Conservation (phyloP, 345 rosid species). For the Trapa bicornis region DNA sequence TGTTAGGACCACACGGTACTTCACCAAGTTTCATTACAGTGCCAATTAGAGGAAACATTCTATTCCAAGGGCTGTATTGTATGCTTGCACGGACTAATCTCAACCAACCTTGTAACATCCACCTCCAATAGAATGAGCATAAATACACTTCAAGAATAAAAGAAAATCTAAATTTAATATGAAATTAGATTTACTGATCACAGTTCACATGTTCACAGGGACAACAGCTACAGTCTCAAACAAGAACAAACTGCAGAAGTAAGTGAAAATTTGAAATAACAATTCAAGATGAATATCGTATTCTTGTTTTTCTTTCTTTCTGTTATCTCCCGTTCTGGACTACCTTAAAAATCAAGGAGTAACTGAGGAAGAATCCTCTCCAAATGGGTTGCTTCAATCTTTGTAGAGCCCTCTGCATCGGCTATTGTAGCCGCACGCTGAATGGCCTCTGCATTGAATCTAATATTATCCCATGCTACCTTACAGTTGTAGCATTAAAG, state of each 20-base stretch:
- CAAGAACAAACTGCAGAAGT: background rate
- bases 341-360: slow-evolving; percentile 30
- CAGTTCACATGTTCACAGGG: background rate
- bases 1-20: background rate
- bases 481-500: background rate
- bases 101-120: background rate
- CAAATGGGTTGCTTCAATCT: slow-evolving; percentile 36
- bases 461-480: background rate
- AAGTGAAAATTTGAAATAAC: background rate
- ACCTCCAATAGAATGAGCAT: background rate
- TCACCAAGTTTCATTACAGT: background rate
- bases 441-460: slow-evolving; percentile 28
- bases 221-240: too few species aligned
- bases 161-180: background rate
- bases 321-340: background rate
- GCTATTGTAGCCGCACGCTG: slow-evolving; percentile 39
- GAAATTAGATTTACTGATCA: background rate
- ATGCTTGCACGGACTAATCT: background rate
- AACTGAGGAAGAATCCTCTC: slow-evolving; percentile 43
- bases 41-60: background rate
- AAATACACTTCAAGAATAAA: background rate
- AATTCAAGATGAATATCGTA: background rate
- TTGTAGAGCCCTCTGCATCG: slow-evolving; percentile 34
- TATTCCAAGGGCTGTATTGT: background rate
- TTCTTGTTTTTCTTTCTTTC: background rate